Evolutionary conservation across 129 eudicot genomes (phyloP).

Genomic region (Heracleum sosnowskyi): DNA sequence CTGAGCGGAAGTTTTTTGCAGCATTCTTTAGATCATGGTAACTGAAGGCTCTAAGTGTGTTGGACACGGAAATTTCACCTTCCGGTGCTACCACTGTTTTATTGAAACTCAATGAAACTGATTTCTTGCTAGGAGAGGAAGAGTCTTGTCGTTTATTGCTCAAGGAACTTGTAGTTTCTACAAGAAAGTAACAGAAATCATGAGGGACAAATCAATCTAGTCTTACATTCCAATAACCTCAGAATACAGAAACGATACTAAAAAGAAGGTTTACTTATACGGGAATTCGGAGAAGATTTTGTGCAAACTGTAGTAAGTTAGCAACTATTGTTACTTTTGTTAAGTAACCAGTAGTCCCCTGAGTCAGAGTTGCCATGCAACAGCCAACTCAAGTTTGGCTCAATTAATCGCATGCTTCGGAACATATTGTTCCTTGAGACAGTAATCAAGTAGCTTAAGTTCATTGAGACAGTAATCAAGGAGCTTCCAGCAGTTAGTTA

Average conservation of each 20-base stretch:
- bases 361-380: neutral
- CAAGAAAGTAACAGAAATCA: conserved; percentile 6
- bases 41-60: conserved; percentile 47
- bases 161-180: conserved; percentile 21
- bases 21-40: conserved; percentile 48
- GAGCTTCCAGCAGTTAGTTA: too few relatives aligned
- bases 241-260: neutral
- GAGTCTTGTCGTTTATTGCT: conserved; percentile 13
- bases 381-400: neutral
- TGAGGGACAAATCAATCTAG: neutral
- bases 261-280: neutral
- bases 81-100: conserved; percentile 20
- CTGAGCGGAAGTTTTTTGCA: conserved; percentile 51
- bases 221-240: too few relatives aligned
- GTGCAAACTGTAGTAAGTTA: neutral
- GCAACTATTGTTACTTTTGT: too few relatives aligned
- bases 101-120: conserved; percentile 11
- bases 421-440: neutral
- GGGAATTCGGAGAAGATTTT: neutral
- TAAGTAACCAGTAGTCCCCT: too few relatives aligned
- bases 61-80: conserved; percentile 21
- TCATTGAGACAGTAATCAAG: too few relatives aligned
- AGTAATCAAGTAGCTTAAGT: too few relatives aligned
- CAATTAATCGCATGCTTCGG: neutral
- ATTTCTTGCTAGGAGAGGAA: conserved; percentile 14